Evolutionary conservation across 345 rosid species (phyloP).

Genomic region (Reutealis trisperma): DNA sequence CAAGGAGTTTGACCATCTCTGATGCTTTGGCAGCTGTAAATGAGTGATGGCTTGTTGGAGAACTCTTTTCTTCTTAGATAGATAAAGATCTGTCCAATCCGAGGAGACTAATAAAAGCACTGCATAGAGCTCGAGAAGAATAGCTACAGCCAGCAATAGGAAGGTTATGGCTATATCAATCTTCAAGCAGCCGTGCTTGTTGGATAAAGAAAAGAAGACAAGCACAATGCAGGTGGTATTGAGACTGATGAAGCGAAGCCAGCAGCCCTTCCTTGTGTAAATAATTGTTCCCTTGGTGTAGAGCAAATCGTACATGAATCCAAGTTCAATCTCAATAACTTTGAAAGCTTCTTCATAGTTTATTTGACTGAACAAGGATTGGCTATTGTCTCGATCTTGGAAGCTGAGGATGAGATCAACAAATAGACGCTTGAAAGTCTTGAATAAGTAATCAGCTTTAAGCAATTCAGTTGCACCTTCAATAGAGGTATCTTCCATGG

Average conservation of each 20-base stretch:
- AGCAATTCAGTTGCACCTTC: neutral
- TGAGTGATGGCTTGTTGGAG: neutral
- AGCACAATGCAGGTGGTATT: conserved; percentile 9
- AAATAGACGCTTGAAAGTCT: conserved; percentile 44
- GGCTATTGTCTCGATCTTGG: conserved; percentile 18
- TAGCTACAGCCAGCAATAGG: conserved; percentile 19
- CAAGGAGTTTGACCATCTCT: conserved; percentile 26
- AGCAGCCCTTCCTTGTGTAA: conserved; percentile 13
- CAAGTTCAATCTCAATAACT: conserved; percentile 35
- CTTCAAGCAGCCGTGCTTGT: neutral
- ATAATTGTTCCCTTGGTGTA: conserved; percentile 48
- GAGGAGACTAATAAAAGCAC: conserved; percentile 5
- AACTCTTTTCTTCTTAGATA: neutral
- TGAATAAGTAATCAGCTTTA: conserved; percentile 28
- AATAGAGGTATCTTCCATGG: no score
- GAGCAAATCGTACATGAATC: conserved; percentile 38
- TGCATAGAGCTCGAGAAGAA: conserved; percentile 24
- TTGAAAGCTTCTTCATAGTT: conserved; percentile 17
- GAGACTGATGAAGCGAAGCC: conserved; percentile 28
- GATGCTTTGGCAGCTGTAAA: neutral
- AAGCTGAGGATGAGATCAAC: conserved; percentile 37
- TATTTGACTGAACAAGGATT: neutral
- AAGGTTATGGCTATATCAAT: conserved; percentile 21
- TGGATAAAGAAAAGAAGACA: conserved; percentile 8
- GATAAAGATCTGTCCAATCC: conserved; percentile 12